phyloP scores from a whole-genome alignment of 2,329 filamentous ascomycete species.

The Myriosclerotinia curreyana region DNA sequence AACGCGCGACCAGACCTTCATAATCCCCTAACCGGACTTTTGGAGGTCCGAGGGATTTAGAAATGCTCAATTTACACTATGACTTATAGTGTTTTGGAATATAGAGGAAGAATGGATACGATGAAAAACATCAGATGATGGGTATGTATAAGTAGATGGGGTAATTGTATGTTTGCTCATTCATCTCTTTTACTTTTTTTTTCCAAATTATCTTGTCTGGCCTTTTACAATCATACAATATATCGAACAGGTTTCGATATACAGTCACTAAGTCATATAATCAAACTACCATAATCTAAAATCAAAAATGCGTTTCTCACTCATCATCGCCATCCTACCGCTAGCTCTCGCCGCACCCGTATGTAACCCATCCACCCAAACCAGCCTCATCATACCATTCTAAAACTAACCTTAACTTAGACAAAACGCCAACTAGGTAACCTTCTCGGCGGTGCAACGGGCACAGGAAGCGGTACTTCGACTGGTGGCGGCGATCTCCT shows the following conservation, averaged over 20 bases:
- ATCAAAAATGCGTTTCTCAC: constrained; percentile 9
- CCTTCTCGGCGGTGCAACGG: background rate
- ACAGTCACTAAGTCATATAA: background rate
- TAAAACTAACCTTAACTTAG: background rate
- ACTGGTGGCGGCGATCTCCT: background rate
- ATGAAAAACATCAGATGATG: background rate
- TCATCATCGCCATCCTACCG: constrained; percentile 1
- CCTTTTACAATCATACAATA: background rate
- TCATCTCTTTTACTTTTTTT: background rate
- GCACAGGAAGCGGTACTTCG: background rate
- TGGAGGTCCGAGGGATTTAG: background rate
- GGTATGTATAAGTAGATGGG: background rate
- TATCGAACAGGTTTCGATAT: background rate
- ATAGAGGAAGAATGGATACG: background rate
- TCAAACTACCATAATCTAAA: background rate
- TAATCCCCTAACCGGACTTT: background rate
- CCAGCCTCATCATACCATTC: background rate
- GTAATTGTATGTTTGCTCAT: background rate
- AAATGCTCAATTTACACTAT: background rate
- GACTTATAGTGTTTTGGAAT: too few relatives aligned
- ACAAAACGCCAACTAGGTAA: background rate
- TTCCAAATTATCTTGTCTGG: background rate
- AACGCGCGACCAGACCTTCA: background rate
- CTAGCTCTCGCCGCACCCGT: constrained; percentile 4
- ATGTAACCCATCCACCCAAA: background rate